phyloP scores from a whole-genome alignment of 192 early-diverging fungal genomes.

The Umbelopsis sp. region DNA sequence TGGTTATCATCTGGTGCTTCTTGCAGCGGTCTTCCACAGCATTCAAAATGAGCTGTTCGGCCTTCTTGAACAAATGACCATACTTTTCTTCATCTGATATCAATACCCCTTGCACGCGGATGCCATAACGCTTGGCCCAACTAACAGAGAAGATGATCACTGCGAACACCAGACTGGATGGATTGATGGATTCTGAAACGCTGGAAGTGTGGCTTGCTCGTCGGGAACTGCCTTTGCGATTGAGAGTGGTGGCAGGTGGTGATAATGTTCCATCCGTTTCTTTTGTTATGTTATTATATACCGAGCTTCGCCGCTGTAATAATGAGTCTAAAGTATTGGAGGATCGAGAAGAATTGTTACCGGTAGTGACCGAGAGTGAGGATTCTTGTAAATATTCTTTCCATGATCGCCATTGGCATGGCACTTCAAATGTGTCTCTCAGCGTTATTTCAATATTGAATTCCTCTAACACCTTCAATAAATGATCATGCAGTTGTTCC shows the following conservation, averaged over 20 bases:
- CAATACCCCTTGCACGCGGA: neutral
- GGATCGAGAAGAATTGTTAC: neutral
- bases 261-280: neutral
- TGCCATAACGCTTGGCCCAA: conserved; percentile 3
- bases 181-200: neutral
- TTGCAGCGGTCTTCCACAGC: neutral
- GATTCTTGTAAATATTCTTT: neutral
- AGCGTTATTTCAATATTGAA: neutral
- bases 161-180: neutral
- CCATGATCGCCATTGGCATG: neutral
- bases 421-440: neutral
- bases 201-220: neutral
- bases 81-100: neutral
- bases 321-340: conserved; percentile 2
- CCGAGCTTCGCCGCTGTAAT: neutral
- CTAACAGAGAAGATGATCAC: conserved; percentile 1
- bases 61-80: neutral
- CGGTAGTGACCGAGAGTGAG: neutral
- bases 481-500: neutral
- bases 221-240: neutral
- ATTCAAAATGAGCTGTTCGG: conserved; percentile 4
- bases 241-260: neutral
- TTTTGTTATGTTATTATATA: neutral
- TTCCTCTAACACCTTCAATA: neutral
- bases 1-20: neutral